Evolutionary conservation across 2,329 filamentous ascomycete species (phyloP).

Genomic region (Triangularia verruculosa): DNA sequence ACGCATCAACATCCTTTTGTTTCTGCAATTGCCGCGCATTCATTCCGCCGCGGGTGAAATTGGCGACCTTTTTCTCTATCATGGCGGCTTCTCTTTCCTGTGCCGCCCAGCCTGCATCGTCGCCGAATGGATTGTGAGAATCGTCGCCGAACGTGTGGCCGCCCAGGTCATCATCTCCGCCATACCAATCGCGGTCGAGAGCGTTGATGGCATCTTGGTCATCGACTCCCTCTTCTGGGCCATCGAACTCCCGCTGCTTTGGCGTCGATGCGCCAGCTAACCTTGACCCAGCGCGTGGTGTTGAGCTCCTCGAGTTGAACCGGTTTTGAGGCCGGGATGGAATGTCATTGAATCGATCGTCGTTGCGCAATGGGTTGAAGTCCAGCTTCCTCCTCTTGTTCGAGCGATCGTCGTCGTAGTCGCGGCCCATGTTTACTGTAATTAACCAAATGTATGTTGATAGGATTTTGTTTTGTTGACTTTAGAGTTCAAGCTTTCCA

Average conservation of each 20-base stretch:
- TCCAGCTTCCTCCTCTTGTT: slow-evolving; percentile 65
- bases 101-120: slow-evolving; percentile 68
- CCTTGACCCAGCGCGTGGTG: slow-evolving; percentile 31
- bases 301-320: slow-evolving; percentile 29
- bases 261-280: slow-evolving; percentile 39
- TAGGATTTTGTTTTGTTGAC: slow-evolving; percentile 2
- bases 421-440: slow-evolving; percentile 30
- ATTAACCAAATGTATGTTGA: background rate
- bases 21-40: slow-evolving; percentile 77
- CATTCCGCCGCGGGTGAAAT: slow-evolving; percentile 56
- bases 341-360: slow-evolving; percentile 56
- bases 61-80: slow-evolving; percentile 75
- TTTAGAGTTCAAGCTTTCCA: slow-evolving; percentile 2
- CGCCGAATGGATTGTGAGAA: slow-evolving; percentile 87
- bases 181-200: slow-evolving; percentile 91
- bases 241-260: slow-evolving; percentile 58
- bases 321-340: slow-evolving; percentile 37
- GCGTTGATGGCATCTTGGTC: slow-evolving; percentile 66
- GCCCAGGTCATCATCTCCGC: slow-evolving; percentile 82
- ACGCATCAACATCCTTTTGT: slow-evolving; percentile 92
- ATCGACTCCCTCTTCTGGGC: slow-evolving; percentile 57
- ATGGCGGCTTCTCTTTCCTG: slow-evolving; percentile 70
- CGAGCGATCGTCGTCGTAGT: slow-evolving; percentile 39
- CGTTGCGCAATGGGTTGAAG: slow-evolving; percentile 49
- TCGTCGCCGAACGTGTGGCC: slow-evolving; percentile 85